Evolutionary conservation across 2,329 filamentous ascomycete genomes (phyloP).

Genomic region (Colletotrichum eremochloae): DNA sequence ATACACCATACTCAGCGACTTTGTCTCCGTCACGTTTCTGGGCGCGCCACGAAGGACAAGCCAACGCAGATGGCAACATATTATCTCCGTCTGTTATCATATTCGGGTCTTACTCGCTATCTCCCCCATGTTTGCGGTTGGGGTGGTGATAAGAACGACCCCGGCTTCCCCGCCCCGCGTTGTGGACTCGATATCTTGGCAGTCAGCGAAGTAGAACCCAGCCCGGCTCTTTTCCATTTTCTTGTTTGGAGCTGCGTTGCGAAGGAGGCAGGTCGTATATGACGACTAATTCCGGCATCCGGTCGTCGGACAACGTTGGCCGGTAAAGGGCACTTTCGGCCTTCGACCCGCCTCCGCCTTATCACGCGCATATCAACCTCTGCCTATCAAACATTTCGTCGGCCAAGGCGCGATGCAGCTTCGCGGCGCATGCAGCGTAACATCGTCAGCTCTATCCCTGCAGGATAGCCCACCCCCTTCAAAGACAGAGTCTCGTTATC

Average conservation of each 20-base stretch:
- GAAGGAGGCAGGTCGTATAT: background rate
- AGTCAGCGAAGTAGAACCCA: background rate
- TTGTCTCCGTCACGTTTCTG: background rate
- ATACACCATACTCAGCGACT: background rate
- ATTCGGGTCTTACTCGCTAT: background rate
- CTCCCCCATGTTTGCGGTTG: conserved; percentile 2
- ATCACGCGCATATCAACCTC: conserved; percentile 7
- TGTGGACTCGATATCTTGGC: background rate
- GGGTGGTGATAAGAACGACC: conserved; percentile 14
- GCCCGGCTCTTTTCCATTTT: no score
- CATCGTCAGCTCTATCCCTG: conserved; percentile 25
- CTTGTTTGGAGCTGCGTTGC: background rate
- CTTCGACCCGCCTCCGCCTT: conserved; percentile 21
- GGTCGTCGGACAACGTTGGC: conserved; percentile 6
- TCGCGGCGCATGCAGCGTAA: conserved; percentile 19
- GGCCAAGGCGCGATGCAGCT: conserved; percentile 23
- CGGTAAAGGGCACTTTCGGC: background rate
- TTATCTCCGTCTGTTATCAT: conserved; percentile 2
- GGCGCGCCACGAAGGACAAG: background rate
- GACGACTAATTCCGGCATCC: background rate
- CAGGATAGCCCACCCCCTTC: background rate
- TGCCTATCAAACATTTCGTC: conserved; percentile 13
- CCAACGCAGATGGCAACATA: background rate
- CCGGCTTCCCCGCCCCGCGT: conserved; percentile 6
- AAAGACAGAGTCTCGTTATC: conserved; percentile 21